Percentiles rank a stretch among this genome's conserved stretches.
Conservation (phyloP, 148 eudicot species). For the Vaccinium darrowii region DNA sequence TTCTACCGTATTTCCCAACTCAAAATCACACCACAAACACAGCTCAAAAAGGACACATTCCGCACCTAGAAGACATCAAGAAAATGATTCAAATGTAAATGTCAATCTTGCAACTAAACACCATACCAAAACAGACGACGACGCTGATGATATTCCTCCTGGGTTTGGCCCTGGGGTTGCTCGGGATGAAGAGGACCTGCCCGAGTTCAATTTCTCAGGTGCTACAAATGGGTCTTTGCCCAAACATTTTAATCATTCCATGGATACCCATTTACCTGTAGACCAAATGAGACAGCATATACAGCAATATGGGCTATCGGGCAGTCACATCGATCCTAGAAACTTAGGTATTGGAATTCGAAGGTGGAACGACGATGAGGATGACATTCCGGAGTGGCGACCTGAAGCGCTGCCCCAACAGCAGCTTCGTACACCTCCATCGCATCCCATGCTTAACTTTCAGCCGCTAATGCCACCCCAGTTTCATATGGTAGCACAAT, state of each 20-base stretch:
- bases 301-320: slow-evolving; percentile 71
- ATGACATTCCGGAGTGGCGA: slow-evolving; percentile 84
- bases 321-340: slow-evolving; percentile 2
- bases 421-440: background rate
- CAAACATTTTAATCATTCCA: slow-evolving; percentile 20
- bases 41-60: slow-evolving; percentile 47
- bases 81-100: slow-evolving; percentile 36
- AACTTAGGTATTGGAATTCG: slow-evolving; percentile 27
- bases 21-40: slow-evolving; percentile 51
- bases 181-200: slow-evolving; percentile 89
- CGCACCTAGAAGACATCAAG: slow-evolving; percentile 36
- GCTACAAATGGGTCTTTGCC: slow-evolving; percentile 25
- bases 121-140: slow-evolving; percentile 10
- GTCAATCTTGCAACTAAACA: slow-evolving; percentile 32
- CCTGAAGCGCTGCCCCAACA: slow-evolving; percentile 38
- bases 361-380: slow-evolving; percentile 87
- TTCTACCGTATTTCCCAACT: slow-evolving; percentile 55
- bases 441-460: background rate
- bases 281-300: slow-evolving; percentile 23
- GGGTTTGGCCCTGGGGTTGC: slow-evolving; percentile 69
- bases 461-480: slow-evolving; percentile 25
- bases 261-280: slow-evolving; percentile 34
- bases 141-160: slow-evolving; percentile 78
- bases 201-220: slow-evolving; percentile 77
- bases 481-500: slow-evolving; percentile 31